Conservation (phyloP, 495 filamentous ascomycete species). For the Aspergillus sclerotioniger region DNA sequence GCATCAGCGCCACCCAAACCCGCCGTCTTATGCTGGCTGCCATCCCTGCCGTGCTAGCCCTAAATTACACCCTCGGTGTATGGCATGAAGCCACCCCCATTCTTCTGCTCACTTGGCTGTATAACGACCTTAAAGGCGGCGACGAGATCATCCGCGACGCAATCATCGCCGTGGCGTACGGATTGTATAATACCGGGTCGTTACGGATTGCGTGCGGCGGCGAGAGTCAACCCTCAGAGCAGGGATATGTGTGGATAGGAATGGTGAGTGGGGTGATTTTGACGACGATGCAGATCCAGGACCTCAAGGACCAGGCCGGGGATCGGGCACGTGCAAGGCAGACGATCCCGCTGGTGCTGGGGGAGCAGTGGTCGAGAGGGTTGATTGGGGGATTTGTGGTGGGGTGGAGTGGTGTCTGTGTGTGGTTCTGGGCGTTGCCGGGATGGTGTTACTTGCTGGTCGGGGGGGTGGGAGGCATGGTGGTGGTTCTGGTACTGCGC, state of each 20-base stretch:
- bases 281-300: constrained; percentile 53
- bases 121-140: constrained; percentile 53
- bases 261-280: constrained; percentile 45
- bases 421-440: constrained; percentile 35
- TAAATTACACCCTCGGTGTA: constrained; percentile 35
- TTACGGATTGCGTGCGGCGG: constrained; percentile 14
- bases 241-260: constrained; percentile 34
- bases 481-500: neutral
- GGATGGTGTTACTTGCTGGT: constrained; percentile 2
- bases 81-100: constrained; percentile 32
- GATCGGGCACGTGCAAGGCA: constrained; percentile 41
- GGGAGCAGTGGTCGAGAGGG: constrained; percentile 41
- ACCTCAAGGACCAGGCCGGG: constrained; percentile 48
- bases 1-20: constrained; percentile 37
- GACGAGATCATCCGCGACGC: constrained; percentile 46
- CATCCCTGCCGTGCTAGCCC: constrained; percentile 32
- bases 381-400: constrained; percentile 34
- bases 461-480: neutral
- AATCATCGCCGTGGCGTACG: constrained; percentile 44
- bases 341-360: constrained; percentile 42
- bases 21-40: constrained; percentile 31
- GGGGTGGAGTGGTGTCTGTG: constrained; percentile 41
- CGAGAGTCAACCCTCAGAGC: neutral
- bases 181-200: constrained; percentile 33
- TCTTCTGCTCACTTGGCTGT: constrained; percentile 44